Conservation (phyloP, 129 eudicot genomes). For the Tagetes patula region DNA sequence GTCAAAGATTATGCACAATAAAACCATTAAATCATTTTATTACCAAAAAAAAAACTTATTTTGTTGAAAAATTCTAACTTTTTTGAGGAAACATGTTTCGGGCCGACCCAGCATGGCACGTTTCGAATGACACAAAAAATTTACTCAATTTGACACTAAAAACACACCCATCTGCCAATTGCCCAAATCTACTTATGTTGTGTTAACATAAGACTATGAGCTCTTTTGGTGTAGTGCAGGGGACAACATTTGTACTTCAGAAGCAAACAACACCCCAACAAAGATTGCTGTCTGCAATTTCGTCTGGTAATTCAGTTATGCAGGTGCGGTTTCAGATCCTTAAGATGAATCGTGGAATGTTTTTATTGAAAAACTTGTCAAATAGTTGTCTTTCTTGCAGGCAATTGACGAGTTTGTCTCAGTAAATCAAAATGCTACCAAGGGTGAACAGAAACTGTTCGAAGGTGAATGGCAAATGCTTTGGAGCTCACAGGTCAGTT, state of each 20-base stretch:
- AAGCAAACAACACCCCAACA: slow-evolving; percentile 84
- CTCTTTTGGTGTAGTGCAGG: slow-evolving; percentile 85
- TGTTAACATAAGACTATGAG: slow-evolving; percentile 50
- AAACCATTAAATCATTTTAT: background rate
- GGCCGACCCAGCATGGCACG: background rate
- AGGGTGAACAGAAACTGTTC: slow-evolving; percentile 54
- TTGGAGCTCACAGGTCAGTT: slow-evolving; percentile 91
- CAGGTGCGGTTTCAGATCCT: slow-evolving; percentile 26
- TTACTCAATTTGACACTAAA: background rate
- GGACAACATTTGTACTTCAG: slow-evolving; percentile 98
- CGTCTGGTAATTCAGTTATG: slow-evolving; percentile 43
- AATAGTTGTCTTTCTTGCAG: slow-evolving; percentile 37
- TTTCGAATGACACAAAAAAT: background rate
- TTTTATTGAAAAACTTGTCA: background rate
- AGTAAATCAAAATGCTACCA: slow-evolving; percentile 36
- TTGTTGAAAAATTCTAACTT: background rate
- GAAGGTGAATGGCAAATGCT: slow-evolving; percentile 98
- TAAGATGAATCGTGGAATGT: slow-evolving; percentile 10
- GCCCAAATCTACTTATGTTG: background rate
- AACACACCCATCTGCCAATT: background rate
- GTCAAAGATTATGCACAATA: background rate
- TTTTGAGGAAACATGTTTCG: background rate
- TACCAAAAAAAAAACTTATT: background rate
- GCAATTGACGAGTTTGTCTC: slow-evolving; percentile 72
- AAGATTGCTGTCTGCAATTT: slow-evolving; percentile 64